Base-by-base conservation (phyloP, 2,329 filamentous ascomycete genomes). In the Talaromyces funiculosus region DNA sequence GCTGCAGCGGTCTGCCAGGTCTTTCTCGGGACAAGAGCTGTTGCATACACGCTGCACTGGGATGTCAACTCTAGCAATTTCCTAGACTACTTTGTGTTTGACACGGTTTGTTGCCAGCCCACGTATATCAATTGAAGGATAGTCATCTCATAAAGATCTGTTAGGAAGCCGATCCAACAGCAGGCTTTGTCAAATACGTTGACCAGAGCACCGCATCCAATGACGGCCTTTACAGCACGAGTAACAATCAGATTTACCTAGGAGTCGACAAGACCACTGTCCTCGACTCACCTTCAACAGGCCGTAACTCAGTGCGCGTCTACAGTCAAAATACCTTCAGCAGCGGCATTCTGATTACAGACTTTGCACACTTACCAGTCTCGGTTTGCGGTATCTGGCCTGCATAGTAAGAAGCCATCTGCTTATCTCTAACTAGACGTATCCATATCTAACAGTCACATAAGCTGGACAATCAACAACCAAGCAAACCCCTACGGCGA, bases 101-200 rank as follows among this genome's bases (percentile, higher is more conserved):
- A 57, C 22, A 61, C 59, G 16, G 59, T 61, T 5, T 29, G 58
- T 47, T 12, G 3, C 3, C n/a, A 47, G 20, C 24, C 14, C 4
- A 51, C 4, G 20, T n/a, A 7, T 40, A 29, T 31, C n/a, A 7
- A 12, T 37, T 42, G 3, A 7, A 29, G 20, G 24, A 29, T 54
- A 4, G 51, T 54, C 24, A 5, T 16, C 51, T 54, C 33, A 54
- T 24, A 37, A 18, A 10, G 14, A 26, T 40, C 14, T 26, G 26
- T 49, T 35, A 61, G 59, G 69, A 63, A 37, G 51, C 65, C 2
- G 88, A 91, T 68, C 89, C 88, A 0, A 91, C 88, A 0, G 66
- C n/a, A 4, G 59, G 62, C 16, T 63, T 63, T 20, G 80, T 82
- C n/a, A 77, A 77, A 62, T 83, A 81, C 63, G 69, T 78, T 53